These are phyloP conservation scores for Malus hybrid DNA, from an alignment of 331 rosid species.

Conservation along the genomic window DNA sequence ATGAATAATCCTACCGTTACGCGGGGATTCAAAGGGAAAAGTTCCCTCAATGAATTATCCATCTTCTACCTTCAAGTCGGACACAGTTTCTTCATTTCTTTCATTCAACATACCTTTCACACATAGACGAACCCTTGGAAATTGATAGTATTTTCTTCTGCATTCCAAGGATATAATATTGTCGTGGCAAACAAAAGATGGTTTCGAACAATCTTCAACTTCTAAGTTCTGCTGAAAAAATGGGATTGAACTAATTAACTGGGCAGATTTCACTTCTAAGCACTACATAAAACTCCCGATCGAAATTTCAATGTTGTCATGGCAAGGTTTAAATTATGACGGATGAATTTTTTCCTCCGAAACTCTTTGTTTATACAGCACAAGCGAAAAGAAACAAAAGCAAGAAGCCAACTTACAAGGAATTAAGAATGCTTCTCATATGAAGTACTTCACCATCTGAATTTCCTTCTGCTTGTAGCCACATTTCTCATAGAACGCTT, in stretches of 20 bases:
- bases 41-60: background rate
- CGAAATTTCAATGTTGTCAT: background rate
- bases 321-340: background rate
- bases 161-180: background rate
- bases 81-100: background rate
- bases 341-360: too few relatives aligned
- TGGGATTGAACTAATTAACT: background rate
- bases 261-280: too few relatives aligned
- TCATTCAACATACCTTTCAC: background rate
- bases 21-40: background rate
- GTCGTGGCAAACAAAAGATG: background rate
- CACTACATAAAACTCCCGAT: background rate
- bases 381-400: background rate
- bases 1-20: background rate
- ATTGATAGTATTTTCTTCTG: background rate
- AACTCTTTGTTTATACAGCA: background rate
- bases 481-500: constrained; percentile 64
- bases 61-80: background rate
- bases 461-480: constrained; percentile 49
- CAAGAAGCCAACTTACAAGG: background rate
- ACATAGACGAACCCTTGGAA: too few relatives aligned
- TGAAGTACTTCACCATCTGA: constrained; percentile 73
- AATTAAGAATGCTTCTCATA: constrained; percentile 16
- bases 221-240: background rate
- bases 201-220: background rate